phyloP scores from a whole-genome alignment of 2,329 filamentous ascomycete genomes.

The Rasamsonia emersonii region DNA sequence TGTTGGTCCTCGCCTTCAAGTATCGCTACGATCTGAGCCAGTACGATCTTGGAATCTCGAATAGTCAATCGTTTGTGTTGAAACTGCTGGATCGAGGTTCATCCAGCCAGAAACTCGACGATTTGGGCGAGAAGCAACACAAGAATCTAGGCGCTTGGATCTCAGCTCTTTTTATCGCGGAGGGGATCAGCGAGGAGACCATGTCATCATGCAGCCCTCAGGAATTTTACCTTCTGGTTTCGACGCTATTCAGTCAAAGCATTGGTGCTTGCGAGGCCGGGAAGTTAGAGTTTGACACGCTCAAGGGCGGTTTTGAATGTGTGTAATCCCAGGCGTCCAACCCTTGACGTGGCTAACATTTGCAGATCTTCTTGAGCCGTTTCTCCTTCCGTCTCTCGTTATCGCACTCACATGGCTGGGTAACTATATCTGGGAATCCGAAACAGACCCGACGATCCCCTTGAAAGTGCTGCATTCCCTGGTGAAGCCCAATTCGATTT shows the following conservation, averaged over 20 bases:
- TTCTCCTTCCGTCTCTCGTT: conserved; percentile 53
- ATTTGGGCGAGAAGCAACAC: conserved; percentile 48
- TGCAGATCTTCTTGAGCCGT: conserved; percentile 53
- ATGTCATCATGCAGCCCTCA: conserved; percentile 57
- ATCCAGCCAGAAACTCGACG: conserved; percentile 40
- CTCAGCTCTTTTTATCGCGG: conserved; percentile 52
- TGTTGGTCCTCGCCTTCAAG: conserved; percentile 50
- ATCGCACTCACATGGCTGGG: conserved; percentile 52
- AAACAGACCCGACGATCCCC: conserved; percentile 42
- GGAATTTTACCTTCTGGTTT: conserved; percentile 55
- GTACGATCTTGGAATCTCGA: conserved; percentile 45
- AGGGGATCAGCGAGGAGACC: conserved; percentile 56
- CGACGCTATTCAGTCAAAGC: conserved; percentile 55
- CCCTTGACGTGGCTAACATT: too few relatives aligned
- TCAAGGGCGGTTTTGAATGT: conserved; percentile 57
- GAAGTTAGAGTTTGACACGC: conserved; percentile 47
- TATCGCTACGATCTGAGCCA: conserved; percentile 48
- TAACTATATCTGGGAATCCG: conserved; percentile 45
- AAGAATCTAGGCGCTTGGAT: conserved; percentile 54
- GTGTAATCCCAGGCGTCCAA: conserved; percentile 24
- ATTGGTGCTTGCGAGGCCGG: conserved; percentile 49
- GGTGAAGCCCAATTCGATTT: conserved; percentile 48
- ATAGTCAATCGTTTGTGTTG: conserved; percentile 47
- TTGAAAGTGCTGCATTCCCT: conserved; percentile 49
- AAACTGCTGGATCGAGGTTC: conserved; percentile 41